Evolutionary conservation across 176 grass and related monocot species (phyloP), one percentile per base, ranked within the genome.

Genomic region (Musa itinerans): DNA sequence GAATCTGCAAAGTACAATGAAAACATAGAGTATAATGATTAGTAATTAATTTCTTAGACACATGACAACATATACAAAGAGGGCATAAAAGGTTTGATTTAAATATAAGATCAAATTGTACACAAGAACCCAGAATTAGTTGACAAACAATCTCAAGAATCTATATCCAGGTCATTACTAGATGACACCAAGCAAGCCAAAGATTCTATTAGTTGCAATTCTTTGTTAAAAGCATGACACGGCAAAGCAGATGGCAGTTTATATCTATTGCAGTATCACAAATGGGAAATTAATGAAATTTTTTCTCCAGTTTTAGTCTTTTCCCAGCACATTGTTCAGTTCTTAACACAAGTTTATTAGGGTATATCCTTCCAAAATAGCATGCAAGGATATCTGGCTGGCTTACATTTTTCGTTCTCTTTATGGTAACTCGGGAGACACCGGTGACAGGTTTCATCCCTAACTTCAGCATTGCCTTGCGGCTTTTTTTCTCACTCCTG

Each of bases 401-500:
- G 53, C 71, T 74, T 55, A 74, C 71, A 74, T 74, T 74, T 29
- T 74, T 74, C 25, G 20, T 56, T 34, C 71, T 56, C 53, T 74
- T 74, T 74, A 74, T 74, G 71, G 52, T 74, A 27, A 74, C 71
- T 50, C 71, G 22, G 52, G 52, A 55, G 71, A 74, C 53, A 27
- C 71, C 71, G 0, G 52, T 57, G 52, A 74, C 26, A 19, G 71
- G 71, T 56, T 74, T 74, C 71, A 55, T 56, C 53, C 71, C 71
- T 55, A 74, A 55, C 23, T 74, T 74, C 10, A 55, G 22, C 50
- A 74, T 56, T 12, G 71, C 71, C 71, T 74, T 74, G 24, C 52
- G 71, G 24, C 52, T 56, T 24, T 74, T 74, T 22, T 74, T 74
- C 71, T 74, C 71, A 29, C 71, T 74, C 53, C 71, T 74, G 53